phyloP scores from a whole-genome alignment of 441 rosid species.

The Eruca vesicaria region DNA sequence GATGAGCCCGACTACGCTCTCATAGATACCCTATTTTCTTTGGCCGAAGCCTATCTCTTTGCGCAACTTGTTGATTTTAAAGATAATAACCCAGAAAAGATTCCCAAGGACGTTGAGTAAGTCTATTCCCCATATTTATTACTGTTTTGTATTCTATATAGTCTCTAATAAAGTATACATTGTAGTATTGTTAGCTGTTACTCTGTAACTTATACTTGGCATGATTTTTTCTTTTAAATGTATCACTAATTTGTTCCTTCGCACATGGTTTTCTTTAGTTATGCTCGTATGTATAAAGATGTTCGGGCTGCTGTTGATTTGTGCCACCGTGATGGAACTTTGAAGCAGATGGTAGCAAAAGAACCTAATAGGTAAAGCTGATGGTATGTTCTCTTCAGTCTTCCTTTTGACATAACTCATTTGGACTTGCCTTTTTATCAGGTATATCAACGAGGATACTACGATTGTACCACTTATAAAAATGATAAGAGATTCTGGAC shows the following conservation, averaged over 20 bases:
- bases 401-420: too few relatives aligned
- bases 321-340: slow-evolving; percentile 99
- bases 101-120: slow-evolving; percentile 66
- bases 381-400: too few relatives aligned
- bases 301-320: slow-evolving; percentile 97
- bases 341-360: slow-evolving; percentile 94
- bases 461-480: slow-evolving; percentile 74
- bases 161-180: neutral
- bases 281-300: slow-evolving; percentile 87
- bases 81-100: slow-evolving; percentile 75
- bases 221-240: neutral
- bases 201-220: neutral
- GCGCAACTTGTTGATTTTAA: slow-evolving; percentile 93
- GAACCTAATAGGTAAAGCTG: slow-evolving; percentile 69
- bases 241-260: neutral
- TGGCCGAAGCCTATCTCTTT: slow-evolving; percentile 95
- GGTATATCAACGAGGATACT: slow-evolving; percentile 83
- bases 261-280: slow-evolving; percentile 43
- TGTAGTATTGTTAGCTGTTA: neutral
- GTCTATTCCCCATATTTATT: slow-evolving; percentile 15
- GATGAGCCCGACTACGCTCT: slow-evolving; percentile 98
- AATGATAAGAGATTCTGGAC: slow-evolving; percentile 89
- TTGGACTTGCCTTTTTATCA: slow-evolving; percentile 33
- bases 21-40: slow-evolving; percentile 91
- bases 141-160: neutral